These are phyloP conservation scores for Fragilariopsis cylindrus DNA, from an alignment of 108 stramenopile genomes.

Conservation along the genomic window DNA sequence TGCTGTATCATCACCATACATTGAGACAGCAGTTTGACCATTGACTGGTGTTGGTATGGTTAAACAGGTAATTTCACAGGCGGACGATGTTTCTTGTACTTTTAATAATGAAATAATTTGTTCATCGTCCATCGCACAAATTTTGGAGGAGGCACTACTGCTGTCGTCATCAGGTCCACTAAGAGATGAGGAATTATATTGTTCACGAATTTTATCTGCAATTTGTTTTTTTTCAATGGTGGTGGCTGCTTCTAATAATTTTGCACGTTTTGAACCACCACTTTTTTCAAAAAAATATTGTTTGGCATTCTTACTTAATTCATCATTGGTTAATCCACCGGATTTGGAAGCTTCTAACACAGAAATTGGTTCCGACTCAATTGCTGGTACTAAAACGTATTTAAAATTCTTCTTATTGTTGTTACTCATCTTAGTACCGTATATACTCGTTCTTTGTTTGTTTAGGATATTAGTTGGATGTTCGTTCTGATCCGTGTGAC, in stretches of 20 bases:
- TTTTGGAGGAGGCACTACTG: neutral
- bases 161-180: neutral
- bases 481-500: no score
- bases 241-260: conserved; percentile 33
- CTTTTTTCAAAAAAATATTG: conserved; percentile 56
- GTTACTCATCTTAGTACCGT: no score
- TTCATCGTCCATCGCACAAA: conserved; percentile 16
- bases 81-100: neutral
- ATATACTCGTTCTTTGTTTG: no score
- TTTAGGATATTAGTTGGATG: no score
- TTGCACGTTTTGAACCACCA: conserved; percentile 41
- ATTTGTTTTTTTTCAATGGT: conserved; percentile 58
- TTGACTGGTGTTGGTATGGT: conserved; percentile 1
- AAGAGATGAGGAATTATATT: conserved; percentile 15
- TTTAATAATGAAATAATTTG: neutral
- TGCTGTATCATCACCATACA: conserved; percentile 56
- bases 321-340: conserved; percentile 67
- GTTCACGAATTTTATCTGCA: conserved; percentile 53
- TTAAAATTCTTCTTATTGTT: neutral
- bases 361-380: conserved; percentile 4
- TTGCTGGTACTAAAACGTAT: conserved; percentile 15
- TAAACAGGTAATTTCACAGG: conserved; percentile 6
- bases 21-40: conserved; percentile 48
- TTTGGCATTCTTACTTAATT: conserved; percentile 61
- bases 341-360: conserved; percentile 33